Evolutionary conservation across 108 stramenopile species (phyloP), one percentile per base, ranked within the genome.

Genomic region (Skeletonema menzelii): DNA sequence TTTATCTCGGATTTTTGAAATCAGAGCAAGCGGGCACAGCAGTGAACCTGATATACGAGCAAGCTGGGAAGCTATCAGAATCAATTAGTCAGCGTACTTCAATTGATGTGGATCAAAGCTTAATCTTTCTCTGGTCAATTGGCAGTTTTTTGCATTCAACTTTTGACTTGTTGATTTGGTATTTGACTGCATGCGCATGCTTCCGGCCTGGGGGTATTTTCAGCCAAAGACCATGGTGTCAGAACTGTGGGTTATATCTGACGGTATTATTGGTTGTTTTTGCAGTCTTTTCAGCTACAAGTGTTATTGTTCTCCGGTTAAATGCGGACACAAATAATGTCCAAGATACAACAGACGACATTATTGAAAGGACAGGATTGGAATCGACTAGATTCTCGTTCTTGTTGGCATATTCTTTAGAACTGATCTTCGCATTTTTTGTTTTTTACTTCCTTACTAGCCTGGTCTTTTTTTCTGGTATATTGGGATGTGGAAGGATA

Each of bases 91-190:
- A 53, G 38, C 67, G 59, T 26, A 80, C 80, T 5, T 37, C 77
- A 15, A 30, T 88, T 3, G 67, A 81, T 27, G 38, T 90, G n/a
- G 77, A 81, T 0, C 63, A 75, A 20, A 84, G 91, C 8, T 85
- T 88, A 84, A 24, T 92, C 2, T 60, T 86, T 20, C 58, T 95
- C 24, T 91, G 91, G 88, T 93, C 95, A 10, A 56, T 92, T 1
- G 95, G 95, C 24, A 80, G 89, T 56, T 72, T 65, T 11, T 42
- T 88, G 5, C 91, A 95, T 73, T 79, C 88, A 7, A 17, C 59
- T 10, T 93, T 86, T 70, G 91, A 93, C 56, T 63, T 90, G 59
- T 27, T 66, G 10, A 82, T 91, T 8, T 95, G 95, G 95, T 82
- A 88, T 31, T 58, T 93, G 62, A 65, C 89, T 12, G 91, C 92